Evolutionary conservation across 139 green algal genomes (phyloP), one percentile per base, ranked within the genome.

Genomic region (Gonium pectorale): DNA sequence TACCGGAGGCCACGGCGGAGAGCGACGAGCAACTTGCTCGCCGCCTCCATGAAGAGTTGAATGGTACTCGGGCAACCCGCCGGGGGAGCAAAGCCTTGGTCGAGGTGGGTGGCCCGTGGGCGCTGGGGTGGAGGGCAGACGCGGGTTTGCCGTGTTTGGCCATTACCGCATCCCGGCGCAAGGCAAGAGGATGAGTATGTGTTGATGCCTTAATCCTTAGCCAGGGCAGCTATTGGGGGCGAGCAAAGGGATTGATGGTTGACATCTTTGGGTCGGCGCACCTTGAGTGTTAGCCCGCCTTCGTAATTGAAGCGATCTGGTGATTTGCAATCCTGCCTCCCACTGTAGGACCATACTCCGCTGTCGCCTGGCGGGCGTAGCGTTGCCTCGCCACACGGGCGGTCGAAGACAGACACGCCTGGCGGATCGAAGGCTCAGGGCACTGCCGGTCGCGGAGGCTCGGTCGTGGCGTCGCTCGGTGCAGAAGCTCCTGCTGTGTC

Each of bases 11-110:
- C 2, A 26, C 31, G 19, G 44, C 33, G 3, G 77, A 83, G 35
- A 83, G 40, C 40, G 93, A 96, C 40, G 93, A 94, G 71, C 87
- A 96, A 81, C 52, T 96, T 43, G 93, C 93, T 0, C 89, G 93
- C 31, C 86, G 89, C 1, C 86, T 96, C 67, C 93, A 96, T 74
- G 87, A 93, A 41, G 83, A 93, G 77, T 86, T 93, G 5, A 93
- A 93, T 41, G 88, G 85, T 37, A 90, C 62, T 9, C 84, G 89
- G 19, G 49, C 66, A 43, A 78, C 71, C 11, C 87, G 82, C 4
- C 88, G 90, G 19, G 64, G 63, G 5, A 85, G 86, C 68, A 83
- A 82, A 40, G 63, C 66, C 52, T n/a, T 60, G 9, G 40, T 49
- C 31, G 41, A 71, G 52, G 63, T 52, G n/a, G 27, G 68, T 77